A percentile compares a stretch with the other conserved stretches of the same genome.
Evolutionary conservation across 331 rosid species (phyloP).

Genomic region (Acacia pycnantha): DNA sequence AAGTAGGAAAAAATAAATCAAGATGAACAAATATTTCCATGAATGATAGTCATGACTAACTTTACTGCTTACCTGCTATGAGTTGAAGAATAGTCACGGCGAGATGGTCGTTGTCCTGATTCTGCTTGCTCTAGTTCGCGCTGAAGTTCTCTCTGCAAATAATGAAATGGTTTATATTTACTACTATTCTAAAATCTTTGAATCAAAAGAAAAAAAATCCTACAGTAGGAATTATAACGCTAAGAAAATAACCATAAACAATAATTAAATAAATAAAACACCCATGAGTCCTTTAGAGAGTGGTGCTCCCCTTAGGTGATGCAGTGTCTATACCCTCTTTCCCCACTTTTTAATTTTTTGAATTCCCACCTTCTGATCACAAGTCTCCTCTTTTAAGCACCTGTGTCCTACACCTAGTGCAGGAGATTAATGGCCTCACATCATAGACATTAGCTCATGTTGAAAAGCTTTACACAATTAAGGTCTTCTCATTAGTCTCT

Average conservation of each 20-base stretch:
- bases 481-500: neutral
- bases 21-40: neutral
- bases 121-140: constrained; percentile 93
- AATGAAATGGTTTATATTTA: constrained; percentile 6
- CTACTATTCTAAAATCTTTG: constrained; percentile 9
- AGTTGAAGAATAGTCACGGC: constrained; percentile 78
- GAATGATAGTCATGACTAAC: constrained; percentile 1
- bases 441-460: neutral
- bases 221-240: neutral
- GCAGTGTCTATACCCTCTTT: neutral
- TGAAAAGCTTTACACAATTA: neutral
- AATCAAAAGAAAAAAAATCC: constrained; percentile 2
- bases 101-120: constrained; percentile 75
- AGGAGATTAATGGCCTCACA: neutral
- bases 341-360: neutral
- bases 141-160: constrained; percentile 84
- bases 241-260: neutral
- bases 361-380: neutral
- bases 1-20: neutral
- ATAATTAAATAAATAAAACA: neutral
- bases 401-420: neutral
- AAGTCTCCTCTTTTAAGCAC: neutral
- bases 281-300: neutral
- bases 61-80: constrained; percentile 60
- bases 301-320: neutral